phyloP scores from a whole-genome alignment of 23 red algal species.

The Cyanidiococcus yangmingshanensis region DNA sequence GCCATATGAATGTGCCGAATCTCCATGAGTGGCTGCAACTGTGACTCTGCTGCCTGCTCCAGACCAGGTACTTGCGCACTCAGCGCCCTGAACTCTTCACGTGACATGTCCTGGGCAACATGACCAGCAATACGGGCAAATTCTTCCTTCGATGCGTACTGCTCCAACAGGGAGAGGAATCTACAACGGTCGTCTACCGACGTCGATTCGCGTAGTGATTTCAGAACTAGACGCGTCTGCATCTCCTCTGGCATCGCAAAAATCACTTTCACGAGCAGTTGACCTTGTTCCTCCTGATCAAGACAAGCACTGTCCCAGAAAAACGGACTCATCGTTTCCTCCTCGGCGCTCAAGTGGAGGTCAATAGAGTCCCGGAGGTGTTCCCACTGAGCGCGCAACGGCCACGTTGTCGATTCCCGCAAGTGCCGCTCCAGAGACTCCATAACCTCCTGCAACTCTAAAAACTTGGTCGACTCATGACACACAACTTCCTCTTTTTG shows the following conservation, averaged over 20 bases:
- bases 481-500: not conserved
- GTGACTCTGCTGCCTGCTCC: slow-evolving; percentile 9
- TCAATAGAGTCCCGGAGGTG: not conserved
- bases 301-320: slow-evolving; percentile 21
- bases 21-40: slow-evolving; percentile 30
- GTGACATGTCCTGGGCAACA: slow-evolving; percentile 23
- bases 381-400: not conserved
- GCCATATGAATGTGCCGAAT: slow-evolving; percentile 33
- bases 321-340: slow-evolving; percentile 22
- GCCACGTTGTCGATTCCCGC: not conserved
- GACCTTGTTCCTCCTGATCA: slow-evolving; percentile 20
- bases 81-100: not conserved
- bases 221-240: slow-evolving; percentile 20
- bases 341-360: slow-evolving; percentile 11
- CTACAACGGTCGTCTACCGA: not conserved
- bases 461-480: not conserved
- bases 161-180: slow-evolving; percentile 24
- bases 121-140: slow-evolving; percentile 15
- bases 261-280: slow-evolving; percentile 24
- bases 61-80: slow-evolving; percentile 10
- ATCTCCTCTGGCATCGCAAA: slow-evolving; percentile 12
- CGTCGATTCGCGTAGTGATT: slow-evolving; percentile 16
- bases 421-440: not conserved
- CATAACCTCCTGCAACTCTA: not conserved
- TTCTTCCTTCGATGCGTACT: slow-evolving; percentile 25